Conservation (phyloP, 2,329 filamentous ascomycete species). For the Aspergillus fumigatiaffinis region DNA sequence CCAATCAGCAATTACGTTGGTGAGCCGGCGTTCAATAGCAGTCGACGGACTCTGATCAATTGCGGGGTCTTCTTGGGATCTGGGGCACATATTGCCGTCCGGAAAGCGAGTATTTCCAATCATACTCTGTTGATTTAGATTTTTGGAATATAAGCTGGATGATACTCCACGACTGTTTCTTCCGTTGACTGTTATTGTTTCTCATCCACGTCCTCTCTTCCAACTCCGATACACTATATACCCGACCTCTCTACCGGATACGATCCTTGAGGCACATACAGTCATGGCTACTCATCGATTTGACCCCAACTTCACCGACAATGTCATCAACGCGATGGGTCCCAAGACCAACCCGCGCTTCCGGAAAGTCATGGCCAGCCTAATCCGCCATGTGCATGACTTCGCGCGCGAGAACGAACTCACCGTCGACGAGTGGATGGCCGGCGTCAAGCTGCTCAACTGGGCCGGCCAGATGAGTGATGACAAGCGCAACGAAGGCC, state of each 20-base stretch:
- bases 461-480: conserved; percentile 61
- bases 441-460: conserved; percentile 56
- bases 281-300: conserved; percentile 32
- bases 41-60: not conserved
- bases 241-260: not conserved
- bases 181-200: not conserved
- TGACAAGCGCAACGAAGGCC: conserved; percentile 60
- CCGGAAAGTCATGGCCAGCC: conserved; percentile 54
- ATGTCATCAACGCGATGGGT: conserved; percentile 71
- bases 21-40: not conserved
- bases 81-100: not conserved
- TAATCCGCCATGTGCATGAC: conserved; percentile 57
- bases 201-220: conserved; percentile 4
- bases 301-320: conserved; percentile 57
- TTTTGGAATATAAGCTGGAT: not conserved
- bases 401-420: conserved; percentile 57
- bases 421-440: conserved; percentile 58
- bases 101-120: conserved; percentile 7
- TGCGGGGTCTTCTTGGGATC: not conserved
- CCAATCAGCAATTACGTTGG: not conserved
- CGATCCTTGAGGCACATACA: not conserved
- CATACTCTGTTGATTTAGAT: not conserved
- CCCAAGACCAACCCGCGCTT: conserved; percentile 65
- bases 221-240: not conserved
- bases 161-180: not conserved